A percentile compares a stretch with the other conserved stretches of the same genome.
Evolutionary conservation across 306 rosid genomes (phyloP).

Genomic region (Senna siamea): DNA sequence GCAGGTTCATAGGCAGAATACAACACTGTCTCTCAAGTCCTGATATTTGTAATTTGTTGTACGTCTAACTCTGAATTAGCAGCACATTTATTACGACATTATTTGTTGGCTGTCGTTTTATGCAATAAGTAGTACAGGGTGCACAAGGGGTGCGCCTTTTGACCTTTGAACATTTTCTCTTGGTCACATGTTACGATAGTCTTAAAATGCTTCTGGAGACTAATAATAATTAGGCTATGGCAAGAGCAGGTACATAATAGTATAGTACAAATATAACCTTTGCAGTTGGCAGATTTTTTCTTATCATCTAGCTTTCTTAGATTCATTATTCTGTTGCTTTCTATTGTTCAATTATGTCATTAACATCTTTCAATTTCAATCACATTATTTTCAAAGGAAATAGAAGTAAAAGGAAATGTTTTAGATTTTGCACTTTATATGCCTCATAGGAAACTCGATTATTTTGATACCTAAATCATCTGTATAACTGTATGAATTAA

Average conservation of each 20-base stretch:
- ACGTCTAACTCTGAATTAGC: not conserved
- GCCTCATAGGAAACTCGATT: not conserved
- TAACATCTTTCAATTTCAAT: not conserved
- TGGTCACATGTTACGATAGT: no score
- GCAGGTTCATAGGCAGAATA: not conserved
- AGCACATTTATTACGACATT: not conserved
- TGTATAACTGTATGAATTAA: not conserved
- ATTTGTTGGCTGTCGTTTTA: not conserved
- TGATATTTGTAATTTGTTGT: not conserved
- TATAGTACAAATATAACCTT: not conserved
- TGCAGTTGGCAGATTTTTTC: not conserved
- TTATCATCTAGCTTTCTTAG: not conserved
- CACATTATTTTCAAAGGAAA: not conserved
- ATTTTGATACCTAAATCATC: not conserved
- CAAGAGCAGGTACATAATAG: no score
- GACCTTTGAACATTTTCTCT: no score
- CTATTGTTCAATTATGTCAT: not conserved
- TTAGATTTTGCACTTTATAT: not conserved
- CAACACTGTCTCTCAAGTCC: not conserved
- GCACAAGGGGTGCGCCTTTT: not conserved
- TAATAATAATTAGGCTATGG: no score
- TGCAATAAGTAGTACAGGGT: not conserved
- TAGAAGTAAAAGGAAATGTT: not conserved
- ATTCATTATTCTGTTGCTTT: not conserved
- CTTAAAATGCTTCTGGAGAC: no score